Base-by-base conservation (phyloP, 225 moss, liverwort and hornwort species). In the Lunularia cruciata region DNA sequence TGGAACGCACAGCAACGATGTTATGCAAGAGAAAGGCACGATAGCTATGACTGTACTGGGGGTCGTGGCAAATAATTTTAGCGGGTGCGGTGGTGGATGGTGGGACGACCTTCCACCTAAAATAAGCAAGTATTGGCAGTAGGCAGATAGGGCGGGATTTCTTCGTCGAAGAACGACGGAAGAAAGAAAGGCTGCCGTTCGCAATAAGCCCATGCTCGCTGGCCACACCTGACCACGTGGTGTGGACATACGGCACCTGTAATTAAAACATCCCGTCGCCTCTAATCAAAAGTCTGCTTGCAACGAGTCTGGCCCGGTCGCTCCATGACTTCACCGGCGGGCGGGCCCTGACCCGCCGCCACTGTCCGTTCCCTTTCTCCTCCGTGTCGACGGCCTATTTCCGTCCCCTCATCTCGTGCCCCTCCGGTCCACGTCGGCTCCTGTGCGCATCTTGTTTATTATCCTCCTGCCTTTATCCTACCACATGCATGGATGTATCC, bases 401-500 rank as follows among this genome's bases (percentile, higher is more conserved):
- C 60, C 35, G 60, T 33, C 35, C 16, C 23, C 34, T 36, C 11
- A 28, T 27, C 54, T 54, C 4, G 54, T 54, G 54, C 27, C 54
- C 27, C 27, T 25, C 54, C 54, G 9, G 26, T 54, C 54, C 54
- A 54, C 54, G 54, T 54, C 54, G 54, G 54, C 27, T 28, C 54
- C 28, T 0, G 54, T 2, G 27, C 27, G 54, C 52, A 53, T 54
- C 22, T 27, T 54, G 54, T 54, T 54, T 28, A 54, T 54, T 27
- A 27, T 54, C 54, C 26, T 28, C 54, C 54, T 2, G 25, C 28
- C 27, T 9, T 60, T 35, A 60, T 60, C 60, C 34, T 34, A 60
- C 5, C 34, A 60, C 60, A 60, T 60, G 60, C 60, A 60, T 60
- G 60, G 34, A 60, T 60, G 60, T 60, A n/a, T n/a, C n/a, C 60